phyloP scores from a whole-genome alignment of 768 basidiomycete genomes.

The Hortiboletus campestris region DNA sequence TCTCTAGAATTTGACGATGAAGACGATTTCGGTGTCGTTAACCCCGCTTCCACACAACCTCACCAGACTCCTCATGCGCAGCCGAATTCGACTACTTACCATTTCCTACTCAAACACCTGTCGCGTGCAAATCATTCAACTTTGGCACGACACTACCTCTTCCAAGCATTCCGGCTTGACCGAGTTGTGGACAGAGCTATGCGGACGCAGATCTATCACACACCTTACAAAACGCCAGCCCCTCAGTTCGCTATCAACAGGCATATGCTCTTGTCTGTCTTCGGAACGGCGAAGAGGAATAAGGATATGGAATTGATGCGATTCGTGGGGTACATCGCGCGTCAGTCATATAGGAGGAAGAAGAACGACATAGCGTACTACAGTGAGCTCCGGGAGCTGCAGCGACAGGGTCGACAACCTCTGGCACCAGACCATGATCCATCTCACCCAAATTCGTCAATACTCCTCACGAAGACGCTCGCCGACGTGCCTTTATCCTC shows the following conservation, averaged over 20 bases:
- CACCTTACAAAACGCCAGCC: slow-evolving; percentile 37
- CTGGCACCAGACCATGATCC: slow-evolving; percentile 23
- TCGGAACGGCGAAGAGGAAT: slow-evolving; percentile 55
- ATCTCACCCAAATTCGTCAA: slow-evolving; percentile 5
- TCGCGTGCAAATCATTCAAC: slow-evolving; percentile 45
- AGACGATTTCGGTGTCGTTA: slow-evolving; percentile 47
- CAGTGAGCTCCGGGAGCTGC: slow-evolving; percentile 29
- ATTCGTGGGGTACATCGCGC: slow-evolving; percentile 53
- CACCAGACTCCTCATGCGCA: slow-evolving; percentile 41
- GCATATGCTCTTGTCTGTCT: slow-evolving; percentile 53
- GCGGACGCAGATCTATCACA: slow-evolving; percentile 32
- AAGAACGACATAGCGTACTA: slow-evolving; percentile 45
- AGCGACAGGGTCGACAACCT: slow-evolving; percentile 21
- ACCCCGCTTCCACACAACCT: slow-evolving; percentile 36
- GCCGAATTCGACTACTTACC: slow-evolving; percentile 70
- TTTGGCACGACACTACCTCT: slow-evolving; percentile 65
- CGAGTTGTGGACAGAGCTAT: slow-evolving; percentile 32
- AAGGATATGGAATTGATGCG: slow-evolving; percentile 59
- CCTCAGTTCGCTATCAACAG: slow-evolving; percentile 58
- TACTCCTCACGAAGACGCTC: neutral
- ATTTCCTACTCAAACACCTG: slow-evolving; percentile 58
- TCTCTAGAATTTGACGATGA: slow-evolving; percentile 66
- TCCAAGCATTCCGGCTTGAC: slow-evolving; percentile 51
- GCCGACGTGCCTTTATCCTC: neutral
- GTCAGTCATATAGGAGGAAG: slow-evolving; percentile 48